Evolutionary conservation across 164 flowering plant species (phyloP).

Genomic region (Litsea cubeba): DNA sequence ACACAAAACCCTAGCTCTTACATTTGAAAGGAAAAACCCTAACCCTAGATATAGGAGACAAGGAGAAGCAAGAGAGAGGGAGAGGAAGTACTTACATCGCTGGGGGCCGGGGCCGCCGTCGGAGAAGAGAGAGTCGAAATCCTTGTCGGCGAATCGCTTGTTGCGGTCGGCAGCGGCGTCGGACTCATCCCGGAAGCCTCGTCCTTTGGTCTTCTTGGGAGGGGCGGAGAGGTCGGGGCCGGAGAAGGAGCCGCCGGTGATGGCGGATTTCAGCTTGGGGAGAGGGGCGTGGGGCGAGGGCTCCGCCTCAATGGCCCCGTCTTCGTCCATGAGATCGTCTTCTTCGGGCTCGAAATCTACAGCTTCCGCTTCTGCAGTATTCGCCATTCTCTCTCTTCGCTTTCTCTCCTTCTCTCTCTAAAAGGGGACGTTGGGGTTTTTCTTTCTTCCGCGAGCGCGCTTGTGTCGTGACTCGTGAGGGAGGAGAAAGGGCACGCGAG

Average conservation of each 20-base stretch:
- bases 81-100: slow-evolving; percentile 49
- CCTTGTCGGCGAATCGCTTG: slow-evolving; percentile 52
- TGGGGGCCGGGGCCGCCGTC: slow-evolving; percentile 81
- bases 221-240: slow-evolving; percentile 20
- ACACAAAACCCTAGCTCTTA: slow-evolving; percentile 10
- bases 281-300: slow-evolving; percentile 40
- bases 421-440: too few relatives aligned
- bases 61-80: neutral
- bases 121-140: slow-evolving; percentile 71
- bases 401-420: neutral
- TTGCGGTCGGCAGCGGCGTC: slow-evolving; percentile 60
- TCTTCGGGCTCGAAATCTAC: slow-evolving; percentile 93
- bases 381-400: neutral
- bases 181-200: slow-evolving; percentile 71
- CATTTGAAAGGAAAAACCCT: neutral
- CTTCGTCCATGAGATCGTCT: slow-evolving; percentile 94
- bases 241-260: slow-evolving; percentile 50
- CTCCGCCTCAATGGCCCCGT: slow-evolving; percentile 53
- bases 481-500: too few relatives aligned
- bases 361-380: slow-evolving; percentile 57
- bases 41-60: neutral
- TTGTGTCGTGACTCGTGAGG: too few relatives aligned
- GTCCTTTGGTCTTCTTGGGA: slow-evolving; percentile 77
- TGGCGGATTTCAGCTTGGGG: slow-evolving; percentile 77
- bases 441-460: too few relatives aligned